Evolutionary conservation across 805 yeast species (phyloP).

Genomic region (Candida jianshihensis): DNA sequence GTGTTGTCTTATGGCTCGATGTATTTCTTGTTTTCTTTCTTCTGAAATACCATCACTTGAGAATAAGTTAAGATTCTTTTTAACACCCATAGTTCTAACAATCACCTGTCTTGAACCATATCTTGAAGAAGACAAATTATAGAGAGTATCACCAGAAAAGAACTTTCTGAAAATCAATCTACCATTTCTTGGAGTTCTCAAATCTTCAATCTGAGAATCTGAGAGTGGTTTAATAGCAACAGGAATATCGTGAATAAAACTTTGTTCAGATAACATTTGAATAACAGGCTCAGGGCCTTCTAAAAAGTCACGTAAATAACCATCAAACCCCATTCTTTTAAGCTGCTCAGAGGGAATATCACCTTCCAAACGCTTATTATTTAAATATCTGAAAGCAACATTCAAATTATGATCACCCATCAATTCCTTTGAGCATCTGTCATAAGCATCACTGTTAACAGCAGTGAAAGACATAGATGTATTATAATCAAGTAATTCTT

Average conservation of each 20-base stretch:
- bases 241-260: conserved; percentile 53
- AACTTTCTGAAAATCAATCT: conserved; percentile 45
- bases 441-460: conserved; percentile 41
- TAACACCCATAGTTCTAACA: conserved; percentile 10
- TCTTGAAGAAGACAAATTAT: conserved; percentile 45
- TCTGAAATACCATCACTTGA: conserved; percentile 17
- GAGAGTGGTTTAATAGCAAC: conserved; percentile 43
- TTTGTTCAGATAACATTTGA: conserved; percentile 57
- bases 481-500: conserved; percentile 44
- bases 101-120: conserved; percentile 54
- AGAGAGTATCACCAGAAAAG: conserved; percentile 50
- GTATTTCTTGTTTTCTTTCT: conserved; percentile 9
- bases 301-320: conserved; percentile 64
- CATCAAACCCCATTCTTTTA: conserved; percentile 62
- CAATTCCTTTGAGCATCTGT: conserved; percentile 34
- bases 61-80: conserved; percentile 7
- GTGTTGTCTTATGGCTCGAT: not conserved
- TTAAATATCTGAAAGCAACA: conserved; percentile 51
- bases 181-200: conserved; percentile 33
- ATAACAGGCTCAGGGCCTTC: conserved; percentile 69
- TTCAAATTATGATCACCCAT: conserved; percentile 31
- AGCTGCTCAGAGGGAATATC: conserved; percentile 31
- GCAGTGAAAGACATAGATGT: conserved; percentile 62
- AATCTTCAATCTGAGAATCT: conserved; percentile 30
- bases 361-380: conserved; percentile 14